phyloP scores from a whole-genome alignment of 139 green algal species.

The Tetraselmis chui region DNA sequence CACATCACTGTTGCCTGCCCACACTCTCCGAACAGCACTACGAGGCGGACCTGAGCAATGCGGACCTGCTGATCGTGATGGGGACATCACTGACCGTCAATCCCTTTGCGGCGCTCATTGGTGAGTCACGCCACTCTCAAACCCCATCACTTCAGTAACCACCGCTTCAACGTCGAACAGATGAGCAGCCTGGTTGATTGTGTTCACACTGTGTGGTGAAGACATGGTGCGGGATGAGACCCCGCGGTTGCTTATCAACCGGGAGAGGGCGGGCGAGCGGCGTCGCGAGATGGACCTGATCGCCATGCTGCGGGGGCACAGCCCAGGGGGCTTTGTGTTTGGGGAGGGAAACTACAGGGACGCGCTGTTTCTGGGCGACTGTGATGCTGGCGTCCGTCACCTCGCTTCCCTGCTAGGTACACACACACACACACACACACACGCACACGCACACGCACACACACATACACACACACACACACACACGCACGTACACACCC shows the following conservation, averaged over 20 bases:
- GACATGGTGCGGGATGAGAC: conserved; percentile 27
- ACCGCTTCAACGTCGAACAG: no score
- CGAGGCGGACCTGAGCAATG: conserved; percentile 32
- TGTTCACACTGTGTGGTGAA: no score
- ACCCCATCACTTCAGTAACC: no score
- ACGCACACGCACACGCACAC: no score
- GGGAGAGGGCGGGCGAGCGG: conserved; percentile 54
- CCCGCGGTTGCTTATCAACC: conserved; percentile 74
- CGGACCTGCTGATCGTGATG: conserved; percentile 81
- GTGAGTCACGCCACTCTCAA: conserved; percentile 15
- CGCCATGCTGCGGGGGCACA: background rate
- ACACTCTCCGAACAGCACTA: no score
- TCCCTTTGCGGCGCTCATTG: conserved; percentile 56
- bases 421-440: no score
- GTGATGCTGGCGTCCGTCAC: conserved; percentile 47
- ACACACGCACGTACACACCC: no score
- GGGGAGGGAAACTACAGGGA: conserved; percentile 44
- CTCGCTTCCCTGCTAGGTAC: conserved; percentile 44
- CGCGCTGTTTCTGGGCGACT: conserved; percentile 54
- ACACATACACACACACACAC: no score
- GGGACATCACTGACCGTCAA: conserved; percentile 68
- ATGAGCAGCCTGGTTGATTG: no score
- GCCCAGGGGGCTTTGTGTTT: conserved; percentile 40
- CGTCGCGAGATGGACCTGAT: background rate
- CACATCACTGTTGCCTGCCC: no score